Evolutionary conservation across 805 yeast species (phyloP).

Genomic region (Saccharomycopsis sp.): DNA sequence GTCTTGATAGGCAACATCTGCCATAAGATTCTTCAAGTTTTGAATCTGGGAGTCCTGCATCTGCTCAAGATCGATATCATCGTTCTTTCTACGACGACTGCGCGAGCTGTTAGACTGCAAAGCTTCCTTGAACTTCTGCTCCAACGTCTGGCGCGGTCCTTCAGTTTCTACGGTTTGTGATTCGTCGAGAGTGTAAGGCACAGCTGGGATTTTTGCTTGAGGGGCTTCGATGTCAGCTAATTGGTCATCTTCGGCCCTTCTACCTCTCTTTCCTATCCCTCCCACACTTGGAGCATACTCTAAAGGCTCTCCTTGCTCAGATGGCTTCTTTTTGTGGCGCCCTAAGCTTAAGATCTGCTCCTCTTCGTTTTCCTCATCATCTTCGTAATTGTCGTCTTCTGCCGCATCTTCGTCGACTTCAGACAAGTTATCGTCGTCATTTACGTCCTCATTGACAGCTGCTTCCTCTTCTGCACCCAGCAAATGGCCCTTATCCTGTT

Average conservation of each 20-base stretch:
- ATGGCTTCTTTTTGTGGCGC: slow-evolving; percentile 21
- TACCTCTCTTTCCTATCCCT: slow-evolving; percentile 4
- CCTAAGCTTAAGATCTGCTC: slow-evolving; percentile 13
- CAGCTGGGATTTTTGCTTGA: slow-evolving; percentile 21
- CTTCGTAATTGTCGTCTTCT: slow-evolving; percentile 14
- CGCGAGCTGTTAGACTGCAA: slow-evolving; percentile 43
- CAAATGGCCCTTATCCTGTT: slow-evolving; percentile 1
- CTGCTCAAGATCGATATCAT: slow-evolving; percentile 90
- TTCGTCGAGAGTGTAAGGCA: slow-evolving; percentile 16
- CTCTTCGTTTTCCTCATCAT: slow-evolving; percentile 12
- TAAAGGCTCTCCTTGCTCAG: slow-evolving; percentile 19
- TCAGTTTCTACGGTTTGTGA: slow-evolving; percentile 23
- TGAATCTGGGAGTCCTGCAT: slow-evolving; percentile 90
- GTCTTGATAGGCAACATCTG: slow-evolving; percentile 74
- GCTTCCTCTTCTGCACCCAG: not conserved
- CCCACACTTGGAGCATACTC: slow-evolving; percentile 20
- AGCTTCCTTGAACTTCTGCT: slow-evolving; percentile 73
- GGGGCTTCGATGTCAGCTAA: slow-evolving; percentile 2
- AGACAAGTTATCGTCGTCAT: not conserved
- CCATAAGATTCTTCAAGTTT: slow-evolving; percentile 80
- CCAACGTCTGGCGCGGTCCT: slow-evolving; percentile 67
- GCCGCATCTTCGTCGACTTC: slow-evolving; percentile 10
- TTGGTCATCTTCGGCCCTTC: slow-evolving; percentile 26
- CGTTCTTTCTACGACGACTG: slow-evolving; percentile 59
- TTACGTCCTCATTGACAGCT: not conserved